Base-by-base conservation (phyloP, 768 basidiomycete species). In the Kwoniella bestiolae region DNA sequence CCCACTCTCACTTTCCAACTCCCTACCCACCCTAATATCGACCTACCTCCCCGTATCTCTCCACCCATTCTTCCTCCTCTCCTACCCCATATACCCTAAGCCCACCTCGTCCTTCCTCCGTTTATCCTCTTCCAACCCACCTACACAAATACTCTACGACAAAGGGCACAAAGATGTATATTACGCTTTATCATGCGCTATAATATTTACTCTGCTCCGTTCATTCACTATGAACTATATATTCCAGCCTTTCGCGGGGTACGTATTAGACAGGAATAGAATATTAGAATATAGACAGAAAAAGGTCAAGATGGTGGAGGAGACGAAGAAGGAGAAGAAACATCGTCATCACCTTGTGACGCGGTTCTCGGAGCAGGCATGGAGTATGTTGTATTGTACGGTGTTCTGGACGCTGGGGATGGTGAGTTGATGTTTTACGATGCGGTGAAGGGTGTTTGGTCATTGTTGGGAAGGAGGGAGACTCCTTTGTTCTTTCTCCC, bases 321-420 rank as follows among this genome's bases (percentile, higher is more conserved):
- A 55, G 25, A 32, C 21, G 31, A 78, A 74, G 67, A 86, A 83
- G 70, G 87, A 91, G 72, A 82, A 85, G 64, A 86, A 89, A 65
- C 85, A 89, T 75, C n/a, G n/a, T n/a, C n/a, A n/a, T n/a, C n/a
- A n/a, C n/a, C 88, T 87, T 66, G 88, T 93, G 45, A 79, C 91
- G 49, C 85, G 96, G 72, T 98, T 98, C 77, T 91, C 92, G 2
- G 96, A 99, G 80, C 96, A 99, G 82, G 91, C 92, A 62, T 98
- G 93, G 91, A 87, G 87, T 35, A 85, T 88, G 49, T 81, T 91
- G 53, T 98, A 95, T 81, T 93, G 91, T 77, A 83, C 86, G 44
- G 61, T 86, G 1, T 90, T 89, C 71, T 95, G 90, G 86, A 80
- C 80, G 23, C 87, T 88, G 79, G 95, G 95, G 29, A 70, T 92